Evolutionary conservation across 2,329 filamentous ascomycete genomes (phyloP).

Genomic region (Catunica adiposa): DNA sequence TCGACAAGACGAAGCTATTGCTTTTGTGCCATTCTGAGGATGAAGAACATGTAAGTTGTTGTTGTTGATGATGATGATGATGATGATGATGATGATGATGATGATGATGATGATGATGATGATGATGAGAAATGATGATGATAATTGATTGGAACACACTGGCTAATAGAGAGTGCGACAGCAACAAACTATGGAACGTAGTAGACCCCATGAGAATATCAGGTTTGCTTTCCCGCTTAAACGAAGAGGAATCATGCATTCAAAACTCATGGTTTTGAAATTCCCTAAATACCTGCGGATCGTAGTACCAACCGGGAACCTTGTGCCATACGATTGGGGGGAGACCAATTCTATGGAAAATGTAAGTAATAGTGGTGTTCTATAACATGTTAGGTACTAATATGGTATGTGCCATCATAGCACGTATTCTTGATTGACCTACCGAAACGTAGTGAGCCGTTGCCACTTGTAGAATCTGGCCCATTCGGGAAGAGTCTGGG

Average conservation of each 20-base stretch:
- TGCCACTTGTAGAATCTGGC: conserved; percentile 18
- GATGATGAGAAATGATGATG: no score
- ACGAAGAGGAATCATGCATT: conserved; percentile 70
- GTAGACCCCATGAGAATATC: conserved; percentile 36
- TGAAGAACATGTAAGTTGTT: conserved; percentile 34
- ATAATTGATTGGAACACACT: no score
- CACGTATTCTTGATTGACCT: conserved; percentile 86
- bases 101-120: no score
- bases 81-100: no score
- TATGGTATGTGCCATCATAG: conserved; percentile 23
- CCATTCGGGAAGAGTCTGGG: conserved; percentile 53
- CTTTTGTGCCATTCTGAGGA: conserved; percentile 39
- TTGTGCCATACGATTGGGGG: conserved; percentile 79
- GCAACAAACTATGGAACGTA: conserved; percentile 33
- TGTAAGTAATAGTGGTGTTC: conserved; percentile 25
- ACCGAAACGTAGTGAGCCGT: conserved; percentile 31
- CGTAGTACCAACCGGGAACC: conserved; percentile 74
- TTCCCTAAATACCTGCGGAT: conserved; percentile 57
- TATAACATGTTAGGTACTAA: conserved; percentile 1
- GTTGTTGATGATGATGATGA: no score
- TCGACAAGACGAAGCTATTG: conserved; percentile 41
- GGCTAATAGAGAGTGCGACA: conserved; percentile 19
- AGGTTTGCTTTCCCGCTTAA: conserved; percentile 71
- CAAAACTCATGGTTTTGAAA: conserved; percentile 83
- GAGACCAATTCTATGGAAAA: conserved; percentile 76